Conservation (phyloP, 1,284 basidiomycete species). For the Sporisorium graminicola region DNA sequence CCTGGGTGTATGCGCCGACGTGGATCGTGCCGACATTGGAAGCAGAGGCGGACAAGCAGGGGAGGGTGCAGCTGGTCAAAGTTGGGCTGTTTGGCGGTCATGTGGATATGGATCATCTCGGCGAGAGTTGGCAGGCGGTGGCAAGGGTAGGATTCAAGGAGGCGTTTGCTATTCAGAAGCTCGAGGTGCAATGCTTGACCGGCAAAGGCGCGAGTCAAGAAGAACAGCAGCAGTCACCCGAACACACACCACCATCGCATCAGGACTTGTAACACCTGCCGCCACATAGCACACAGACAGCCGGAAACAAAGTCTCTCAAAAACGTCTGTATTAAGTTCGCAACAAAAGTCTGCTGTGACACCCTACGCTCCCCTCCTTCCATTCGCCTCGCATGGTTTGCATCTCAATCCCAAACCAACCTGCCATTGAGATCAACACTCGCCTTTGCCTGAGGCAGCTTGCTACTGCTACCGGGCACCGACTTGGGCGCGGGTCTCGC, state of each 20-base stretch:
- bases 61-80: neutral
- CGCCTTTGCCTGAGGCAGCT: slow-evolving; percentile 34
- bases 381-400: neutral
- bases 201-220: neutral
- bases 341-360: neutral
- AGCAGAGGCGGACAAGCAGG: neutral
- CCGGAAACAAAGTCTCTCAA: neutral
- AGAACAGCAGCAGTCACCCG: neutral
- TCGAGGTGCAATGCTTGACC: slow-evolving; percentile 6
- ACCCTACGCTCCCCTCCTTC: neutral
- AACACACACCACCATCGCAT: neutral
- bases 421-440: slow-evolving; percentile 47
- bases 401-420: slow-evolving; percentile 50
- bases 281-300: neutral
- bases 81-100: slow-evolving; percentile 7
- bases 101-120: slow-evolving; percentile 50
- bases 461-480: slow-evolving; percentile 13
- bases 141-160: neutral
- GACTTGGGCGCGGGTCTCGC: slow-evolving; percentile 24
- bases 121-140: slow-evolving; percentile 12
- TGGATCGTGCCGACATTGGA: slow-evolving; percentile 8
- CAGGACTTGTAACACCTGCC: neutral
- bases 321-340: neutral
- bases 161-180: slow-evolving; percentile 28
- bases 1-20: slow-evolving; percentile 21